A percentile compares a stretch with the other conserved stretches of the same genome.
These are phyloP conservation scores for Primulina huaijiensis DNA, from an alignment of 257 asterid genomes.

Conservation along the genomic window DNA sequence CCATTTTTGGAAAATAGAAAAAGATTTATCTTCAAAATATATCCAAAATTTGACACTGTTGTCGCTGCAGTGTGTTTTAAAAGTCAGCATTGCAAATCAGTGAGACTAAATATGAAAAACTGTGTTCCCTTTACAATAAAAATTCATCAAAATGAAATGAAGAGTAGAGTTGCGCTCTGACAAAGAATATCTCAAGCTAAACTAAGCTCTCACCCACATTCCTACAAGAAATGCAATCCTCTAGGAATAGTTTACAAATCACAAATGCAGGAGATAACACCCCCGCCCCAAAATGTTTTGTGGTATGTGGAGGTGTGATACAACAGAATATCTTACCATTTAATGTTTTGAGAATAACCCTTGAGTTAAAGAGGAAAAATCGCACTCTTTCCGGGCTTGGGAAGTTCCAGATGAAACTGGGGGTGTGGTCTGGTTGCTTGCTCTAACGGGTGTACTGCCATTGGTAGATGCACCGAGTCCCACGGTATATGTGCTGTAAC, in stretches of 20 bases:
- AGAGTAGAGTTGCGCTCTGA: constrained; percentile 2
- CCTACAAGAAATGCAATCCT: neutral
- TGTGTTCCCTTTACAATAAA: no score
- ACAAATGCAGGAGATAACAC: neutral
- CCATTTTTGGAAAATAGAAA: no score
- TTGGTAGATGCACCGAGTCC: constrained; percentile 52
- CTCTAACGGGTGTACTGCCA: constrained; percentile 46
- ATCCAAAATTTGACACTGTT: no score
- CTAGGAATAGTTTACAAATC: neutral
- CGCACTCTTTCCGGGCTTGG: constrained; percentile 67
- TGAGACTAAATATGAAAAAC: no score
- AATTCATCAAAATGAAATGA: no score
- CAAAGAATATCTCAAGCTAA: no score
- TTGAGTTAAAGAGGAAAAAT: constrained; percentile 90
- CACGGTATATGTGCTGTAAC: constrained; percentile 49
- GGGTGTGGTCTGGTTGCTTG: constrained; percentile 38
- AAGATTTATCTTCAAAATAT: no score
- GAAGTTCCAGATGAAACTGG: constrained; percentile 48
- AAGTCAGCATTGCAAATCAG: no score
- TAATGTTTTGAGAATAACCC: constrained; percentile 74
- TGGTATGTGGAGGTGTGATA: constrained; percentile 15
- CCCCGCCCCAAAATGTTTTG: neutral
- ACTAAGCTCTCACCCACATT: neutral
- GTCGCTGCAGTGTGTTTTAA: no score
- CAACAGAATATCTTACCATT: constrained; percentile 26